A percentile compares a stretch with the other conserved stretches of the same genome.
Conservation (phyloP, 106 monocot species). For the Narthecium ossifragum region DNA sequence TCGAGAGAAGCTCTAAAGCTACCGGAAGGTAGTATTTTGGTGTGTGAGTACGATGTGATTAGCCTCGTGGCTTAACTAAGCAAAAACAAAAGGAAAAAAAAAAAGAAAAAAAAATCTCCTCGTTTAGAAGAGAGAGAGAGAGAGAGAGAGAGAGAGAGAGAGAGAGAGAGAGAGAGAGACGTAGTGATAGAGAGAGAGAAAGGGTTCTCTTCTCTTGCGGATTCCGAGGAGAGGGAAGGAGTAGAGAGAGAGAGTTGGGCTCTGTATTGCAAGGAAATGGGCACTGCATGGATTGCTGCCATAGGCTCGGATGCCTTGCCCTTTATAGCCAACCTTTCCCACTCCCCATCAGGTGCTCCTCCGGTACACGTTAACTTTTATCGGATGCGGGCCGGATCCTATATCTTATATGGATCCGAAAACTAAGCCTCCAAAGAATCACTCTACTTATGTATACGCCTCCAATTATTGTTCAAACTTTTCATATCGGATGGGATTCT, state of each 20-base stretch:
- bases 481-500: background rate
- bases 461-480: background rate
- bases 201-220: slow-evolving; percentile 2
- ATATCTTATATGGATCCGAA: background rate
- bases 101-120: background rate
- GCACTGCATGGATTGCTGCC: slow-evolving; percentile 27
- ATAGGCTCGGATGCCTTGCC: slow-evolving; percentile 21
- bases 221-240: slow-evolving; percentile 7
- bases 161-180: background rate
- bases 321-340: slow-evolving; percentile 7
- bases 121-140: background rate
- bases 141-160: background rate
- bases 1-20: background rate
- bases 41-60: too few species aligned
- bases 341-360: background rate
- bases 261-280: slow-evolving; percentile 14
- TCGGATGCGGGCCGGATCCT: too few species aligned
- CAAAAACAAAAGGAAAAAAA: background rate
- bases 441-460: background rate
- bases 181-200: slow-evolving; percentile 6
- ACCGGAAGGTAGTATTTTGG: too few species aligned
- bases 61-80: background rate
- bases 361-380: too few species aligned
- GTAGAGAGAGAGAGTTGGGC: background rate
- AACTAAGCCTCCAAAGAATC: background rate